Base-by-base conservation (phyloP, 345 rosid species). In the Populus deltoides region DNA sequence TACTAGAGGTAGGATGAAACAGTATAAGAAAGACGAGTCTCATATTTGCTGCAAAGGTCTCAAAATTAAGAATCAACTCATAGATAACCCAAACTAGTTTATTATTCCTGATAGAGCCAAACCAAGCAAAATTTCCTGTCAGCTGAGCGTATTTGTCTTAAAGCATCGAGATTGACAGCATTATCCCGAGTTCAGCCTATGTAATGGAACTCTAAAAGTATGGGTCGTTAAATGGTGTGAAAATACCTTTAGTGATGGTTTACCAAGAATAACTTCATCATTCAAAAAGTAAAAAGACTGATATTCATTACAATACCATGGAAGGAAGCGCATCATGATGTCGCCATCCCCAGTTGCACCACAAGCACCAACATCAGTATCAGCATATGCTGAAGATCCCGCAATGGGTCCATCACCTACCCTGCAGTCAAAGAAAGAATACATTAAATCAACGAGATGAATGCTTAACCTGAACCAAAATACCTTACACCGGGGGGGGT, bases 271-370 rank as follows among this genome's bases (percentile, higher is more conserved):
- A 17, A 68, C 38, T 0, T 33, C n/a, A 20, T 4, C 41, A 24
- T 11, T 51, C 10, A 27, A 6, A 71, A 62, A 29, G 71, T 17
- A 8, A 22, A 74, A 68, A 65, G 20, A 15, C n/a, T 4, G 5
- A 41, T 43, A 36, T 61, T 71, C 24, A 75, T 57, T 63, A 63
- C 61, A 76, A 68, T 90, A 93, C 99, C 99, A 93, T 43, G 99
- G 98, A 80, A 95, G 92, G 84, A 95, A 95, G 78, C 94, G 97
- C 99, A 95, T 93, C 98, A 95, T 95, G 82, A 90, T 87, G 86
- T 93, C 99, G 3, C 99, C 98, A 71, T 95, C 98, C 66, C 98
- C 99, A 41, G 97, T 93, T 51, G 99, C 99, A 71, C 98, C 98
- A 83, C 99, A 95, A 81, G 98, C 99, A 80, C 98, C 99, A 10